Evolutionary conservation across 2,329 filamentous ascomycete species (phyloP).

Genomic region (Aspergillus pseudoviridinutans): DNA sequence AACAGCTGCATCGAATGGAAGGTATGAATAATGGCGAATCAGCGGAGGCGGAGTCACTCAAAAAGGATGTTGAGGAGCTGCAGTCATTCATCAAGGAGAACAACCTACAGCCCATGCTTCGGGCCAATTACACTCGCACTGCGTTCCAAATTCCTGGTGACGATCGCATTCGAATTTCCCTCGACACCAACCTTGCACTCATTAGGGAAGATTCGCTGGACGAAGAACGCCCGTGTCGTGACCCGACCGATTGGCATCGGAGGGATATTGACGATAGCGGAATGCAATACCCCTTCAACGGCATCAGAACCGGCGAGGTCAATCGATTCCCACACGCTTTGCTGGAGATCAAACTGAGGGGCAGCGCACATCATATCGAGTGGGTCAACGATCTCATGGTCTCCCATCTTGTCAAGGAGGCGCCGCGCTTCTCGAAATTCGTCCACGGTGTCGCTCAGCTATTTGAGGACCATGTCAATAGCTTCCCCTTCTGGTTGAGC

Average conservation of each 20-base stretch:
- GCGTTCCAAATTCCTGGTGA: conserved; percentile 96
- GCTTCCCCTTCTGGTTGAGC: conserved; percentile 90
- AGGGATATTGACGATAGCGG: conserved; percentile 77
- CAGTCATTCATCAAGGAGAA: conserved; percentile 75
- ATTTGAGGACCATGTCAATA: conserved; percentile 95
- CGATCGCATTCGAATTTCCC: conserved; percentile 81
- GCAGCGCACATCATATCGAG: conserved; percentile 60
- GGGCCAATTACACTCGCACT: conserved; percentile 89
- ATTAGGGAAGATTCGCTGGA: conserved; percentile 76
- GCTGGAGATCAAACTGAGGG: conserved; percentile 83
- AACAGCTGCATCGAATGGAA: conserved; percentile 77
- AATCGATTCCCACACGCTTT: conserved; percentile 86
- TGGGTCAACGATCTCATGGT: conserved; percentile 92
- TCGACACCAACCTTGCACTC: conserved; percentile 88
- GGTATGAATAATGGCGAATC: conserved; percentile 67
- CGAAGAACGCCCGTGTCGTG: conserved; percentile 76
- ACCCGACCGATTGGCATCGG: conserved; percentile 86
- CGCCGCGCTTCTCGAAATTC: conserved; percentile 93
- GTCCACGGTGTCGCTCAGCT: conserved; percentile 87
- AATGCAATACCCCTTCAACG: conserved; percentile 82
- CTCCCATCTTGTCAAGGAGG: conserved; percentile 86
- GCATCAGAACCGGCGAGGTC: conserved; percentile 86
- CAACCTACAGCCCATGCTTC: conserved; percentile 75
- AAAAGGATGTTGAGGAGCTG: conserved; percentile 68
- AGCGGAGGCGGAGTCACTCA: conserved; percentile 65